Conservation (phyloP, 2,329 filamentous ascomycete genomes). For the Samsoniella hepiali region DNA sequence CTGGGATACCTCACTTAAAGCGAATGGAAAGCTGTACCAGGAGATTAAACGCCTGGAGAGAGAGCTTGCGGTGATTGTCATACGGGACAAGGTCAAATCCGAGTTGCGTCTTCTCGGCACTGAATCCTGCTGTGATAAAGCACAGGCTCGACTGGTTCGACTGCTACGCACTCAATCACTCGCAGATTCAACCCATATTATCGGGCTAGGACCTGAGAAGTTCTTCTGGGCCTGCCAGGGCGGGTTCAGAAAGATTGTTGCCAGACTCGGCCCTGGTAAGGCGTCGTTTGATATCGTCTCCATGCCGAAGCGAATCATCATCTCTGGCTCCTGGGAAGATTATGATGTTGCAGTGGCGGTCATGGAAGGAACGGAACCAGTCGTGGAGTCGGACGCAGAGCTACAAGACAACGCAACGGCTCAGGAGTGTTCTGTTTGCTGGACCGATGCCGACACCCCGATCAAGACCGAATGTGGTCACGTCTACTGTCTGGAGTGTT, state of each 20-base stretch:
- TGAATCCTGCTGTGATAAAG: constrained; percentile 18
- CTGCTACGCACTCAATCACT: constrained; percentile 10
- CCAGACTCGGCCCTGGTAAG: constrained; percentile 28
- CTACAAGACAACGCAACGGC: neutral
- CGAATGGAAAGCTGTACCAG: constrained; percentile 12
- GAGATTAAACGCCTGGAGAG: neutral
- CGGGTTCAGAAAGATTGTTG: constrained; percentile 30
- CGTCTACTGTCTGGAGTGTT: constrained; percentile 42
- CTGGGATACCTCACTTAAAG: constrained; percentile 32
- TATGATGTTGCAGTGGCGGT: neutral
- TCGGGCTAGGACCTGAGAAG: constrained; percentile 28
- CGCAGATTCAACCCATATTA: constrained; percentile 17
- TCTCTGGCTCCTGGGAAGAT: constrained; percentile 26
- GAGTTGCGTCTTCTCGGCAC: constrained; percentile 30
- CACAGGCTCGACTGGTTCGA: constrained; percentile 4
- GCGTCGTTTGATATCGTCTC: constrained; percentile 33
- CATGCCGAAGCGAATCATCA: constrained; percentile 28
- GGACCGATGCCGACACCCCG: constrained; percentile 34
- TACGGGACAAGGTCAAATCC: constrained; percentile 29
- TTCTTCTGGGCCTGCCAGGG: constrained; percentile 32
- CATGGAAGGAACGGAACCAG: neutral
- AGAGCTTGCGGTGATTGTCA: constrained; percentile 26
- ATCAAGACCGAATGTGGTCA: constrained; percentile 38
- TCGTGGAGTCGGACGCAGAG: neutral
- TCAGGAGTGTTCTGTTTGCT: constrained; percentile 35